A percentile compares a stretch with the other conserved stretches of the same genome.
phyloP scores from a whole-genome alignment of 75 land plant species.

The Cupressus sempervirens region DNA sequence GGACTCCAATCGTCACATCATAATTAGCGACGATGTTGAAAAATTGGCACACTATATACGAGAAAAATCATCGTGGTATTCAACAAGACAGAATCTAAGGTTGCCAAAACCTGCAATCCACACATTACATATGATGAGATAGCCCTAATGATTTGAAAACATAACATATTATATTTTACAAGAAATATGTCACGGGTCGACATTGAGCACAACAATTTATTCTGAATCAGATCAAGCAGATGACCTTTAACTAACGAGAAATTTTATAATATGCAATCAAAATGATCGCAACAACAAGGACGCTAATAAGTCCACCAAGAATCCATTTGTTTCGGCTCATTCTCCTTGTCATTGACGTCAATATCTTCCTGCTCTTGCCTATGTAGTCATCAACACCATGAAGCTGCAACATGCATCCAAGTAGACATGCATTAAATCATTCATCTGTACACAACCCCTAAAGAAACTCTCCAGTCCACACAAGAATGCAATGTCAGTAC shows the following conservation, averaged over 20 bases:
- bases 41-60: background rate
- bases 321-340: constrained; percentile 71
- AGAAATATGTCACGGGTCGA: background rate
- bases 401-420: constrained; percentile 38
- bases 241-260: background rate
- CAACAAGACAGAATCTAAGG: background rate
- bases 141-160: background rate
- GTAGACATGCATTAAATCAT: background rate
- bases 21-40: background rate
- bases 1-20: background rate
- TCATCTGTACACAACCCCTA: background rate
- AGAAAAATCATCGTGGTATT: background rate
- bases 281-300: constrained; percentile 44
- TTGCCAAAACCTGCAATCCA: background rate
- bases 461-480: background rate
- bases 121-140: background rate
- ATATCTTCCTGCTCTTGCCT: constrained; percentile 55
- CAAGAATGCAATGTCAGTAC: background rate
- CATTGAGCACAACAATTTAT: background rate
- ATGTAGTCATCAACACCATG: constrained; percentile 75
- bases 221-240: background rate
- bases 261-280: constrained; percentile 48
- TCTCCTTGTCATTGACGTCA: constrained; percentile 58
- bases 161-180: background rate
- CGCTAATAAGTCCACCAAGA: constrained; percentile 44